These are phyloP conservation scores for Suhomyces pyralidae DNA, from an alignment of 805 yeast genomes.

Conservation along the genomic window DNA sequence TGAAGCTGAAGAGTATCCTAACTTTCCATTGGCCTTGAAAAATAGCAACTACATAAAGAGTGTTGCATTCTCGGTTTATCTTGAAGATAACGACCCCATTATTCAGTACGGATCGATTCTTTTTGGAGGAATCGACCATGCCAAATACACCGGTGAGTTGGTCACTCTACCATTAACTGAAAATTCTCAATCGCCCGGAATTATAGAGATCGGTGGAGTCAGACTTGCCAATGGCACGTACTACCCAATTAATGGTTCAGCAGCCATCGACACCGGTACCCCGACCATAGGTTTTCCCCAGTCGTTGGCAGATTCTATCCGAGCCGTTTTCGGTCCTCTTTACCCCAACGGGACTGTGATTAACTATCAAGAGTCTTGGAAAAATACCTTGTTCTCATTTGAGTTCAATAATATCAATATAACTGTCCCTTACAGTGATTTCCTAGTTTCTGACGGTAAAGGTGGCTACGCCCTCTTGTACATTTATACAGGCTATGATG, in stretches of 20 bases:
- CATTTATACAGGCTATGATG: neutral
- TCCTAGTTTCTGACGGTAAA: neutral
- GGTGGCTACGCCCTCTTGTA: neutral
- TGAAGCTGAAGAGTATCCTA: slow-evolving; percentile 16
- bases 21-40: slow-evolving; percentile 65
- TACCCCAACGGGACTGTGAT: neutral
- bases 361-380: neutral
- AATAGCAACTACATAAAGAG: slow-evolving; percentile 49
- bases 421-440: neutral
- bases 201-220: neutral
- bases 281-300: neutral
- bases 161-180: neutral
- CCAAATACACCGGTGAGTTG: slow-evolving; percentile 59
- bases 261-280: neutral
- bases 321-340: too few relatives aligned
- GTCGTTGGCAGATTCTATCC: neutral
- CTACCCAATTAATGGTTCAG: neutral
- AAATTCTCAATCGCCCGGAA: too few relatives aligned
- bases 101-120: slow-evolving; percentile 49
- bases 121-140: slow-evolving; percentile 71
- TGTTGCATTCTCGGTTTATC: slow-evolving; percentile 59
- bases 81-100: slow-evolving; percentile 48
- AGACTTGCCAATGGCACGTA: neutral
- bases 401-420: neutral
- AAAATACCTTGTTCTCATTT: neutral